These are phyloP conservation scores for Chrysoporthe austroafricana DNA, from an alignment of 2,329 filamentous ascomycete species.

Conservation along the genomic window DNA sequence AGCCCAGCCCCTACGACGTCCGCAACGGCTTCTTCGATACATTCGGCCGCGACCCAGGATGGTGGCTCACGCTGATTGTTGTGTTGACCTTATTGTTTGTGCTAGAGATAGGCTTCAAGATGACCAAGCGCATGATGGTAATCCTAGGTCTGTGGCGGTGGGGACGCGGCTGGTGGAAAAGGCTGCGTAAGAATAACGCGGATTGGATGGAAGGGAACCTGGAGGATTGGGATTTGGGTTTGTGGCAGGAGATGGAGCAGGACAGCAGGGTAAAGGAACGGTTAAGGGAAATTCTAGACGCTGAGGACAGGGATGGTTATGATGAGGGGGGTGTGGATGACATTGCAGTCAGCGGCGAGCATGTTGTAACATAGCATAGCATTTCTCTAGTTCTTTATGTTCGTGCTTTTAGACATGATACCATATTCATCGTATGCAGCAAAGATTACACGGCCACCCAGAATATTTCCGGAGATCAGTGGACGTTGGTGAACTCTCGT, in stretches of 20 bases:
- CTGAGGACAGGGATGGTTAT: slow-evolving; percentile 11
- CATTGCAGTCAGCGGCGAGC: not conserved
- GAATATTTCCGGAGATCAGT: too few relatives aligned
- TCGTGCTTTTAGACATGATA: not conserved
- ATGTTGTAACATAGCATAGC: slow-evolving; percentile 4
- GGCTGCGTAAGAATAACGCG: slow-evolving; percentile 14
- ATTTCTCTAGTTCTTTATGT: not conserved
- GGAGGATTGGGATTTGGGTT: slow-evolving; percentile 56
- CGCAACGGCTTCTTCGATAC: slow-evolving; percentile 65
- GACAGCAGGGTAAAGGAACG: slow-evolving; percentile 49
- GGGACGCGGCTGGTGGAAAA: slow-evolving; percentile 32
- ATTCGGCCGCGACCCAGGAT: slow-evolving; percentile 70
- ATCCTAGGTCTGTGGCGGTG: slow-evolving; percentile 51
- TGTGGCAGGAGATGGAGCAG: slow-evolving; percentile 64
- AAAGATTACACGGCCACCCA: not conserved
- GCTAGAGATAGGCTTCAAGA: slow-evolving; percentile 66
- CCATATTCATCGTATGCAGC: not conserved
- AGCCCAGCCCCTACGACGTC: slow-evolving; percentile 66
- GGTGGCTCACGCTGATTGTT: slow-evolving; percentile 75
- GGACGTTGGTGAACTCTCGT: too few relatives aligned
- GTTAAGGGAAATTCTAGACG: slow-evolving; percentile 42
- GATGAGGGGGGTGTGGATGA: not conserved
- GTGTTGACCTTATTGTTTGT: slow-evolving; percentile 63
- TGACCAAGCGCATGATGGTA: slow-evolving; percentile 50
- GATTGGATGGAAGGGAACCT: slow-evolving; percentile 32